A percentile compares a stretch with the other conserved stretches of the same genome.
phyloP scores from a whole-genome alignment of 352 stramenopile species.

The Sclerospora graminicola region DNA sequence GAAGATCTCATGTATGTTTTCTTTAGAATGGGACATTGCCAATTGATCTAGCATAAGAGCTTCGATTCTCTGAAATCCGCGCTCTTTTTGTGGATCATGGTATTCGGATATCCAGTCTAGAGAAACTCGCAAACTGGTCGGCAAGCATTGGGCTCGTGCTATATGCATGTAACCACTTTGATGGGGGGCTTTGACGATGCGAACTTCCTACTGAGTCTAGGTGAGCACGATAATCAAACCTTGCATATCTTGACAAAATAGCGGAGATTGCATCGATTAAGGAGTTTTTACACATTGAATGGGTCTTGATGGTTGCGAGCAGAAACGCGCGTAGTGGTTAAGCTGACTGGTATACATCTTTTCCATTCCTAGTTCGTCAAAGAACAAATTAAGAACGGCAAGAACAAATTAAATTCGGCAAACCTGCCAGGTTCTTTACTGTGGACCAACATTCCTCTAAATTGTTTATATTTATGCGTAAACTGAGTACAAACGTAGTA shows the following conservation, averaged over 20 bases:
- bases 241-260: slow-evolving; percentile 55
- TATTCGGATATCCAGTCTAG: slow-evolving; percentile 14
- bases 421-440: too few species aligned
- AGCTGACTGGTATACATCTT: too few species aligned
- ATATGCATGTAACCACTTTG: slow-evolving; percentile 36
- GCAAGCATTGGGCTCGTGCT: slow-evolving; percentile 59
- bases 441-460: too few species aligned
- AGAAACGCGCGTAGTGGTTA: too few species aligned
- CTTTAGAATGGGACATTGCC: too few species aligned
- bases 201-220: slow-evolving; percentile 36
- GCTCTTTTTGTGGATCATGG: slow-evolving; percentile 29
- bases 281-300: slow-evolving; percentile 38
- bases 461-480: too few species aligned
- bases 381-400: too few species aligned
- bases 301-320: too few species aligned
- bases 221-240: slow-evolving; percentile 30
- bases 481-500: too few species aligned
- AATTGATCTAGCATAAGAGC: slow-evolving; percentile 36
- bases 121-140: slow-evolving; percentile 51
- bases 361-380: too few species aligned
- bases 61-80: slow-evolving; percentile 23
- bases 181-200: slow-evolving; percentile 60
- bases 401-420: too few species aligned
- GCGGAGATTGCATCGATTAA: slow-evolving; percentile 42
- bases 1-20: too few species aligned